These are phyloP conservation scores for Saturnispora halmiae DNA, from an alignment of 805 yeast genomes.

Conservation along the genomic window DNA sequence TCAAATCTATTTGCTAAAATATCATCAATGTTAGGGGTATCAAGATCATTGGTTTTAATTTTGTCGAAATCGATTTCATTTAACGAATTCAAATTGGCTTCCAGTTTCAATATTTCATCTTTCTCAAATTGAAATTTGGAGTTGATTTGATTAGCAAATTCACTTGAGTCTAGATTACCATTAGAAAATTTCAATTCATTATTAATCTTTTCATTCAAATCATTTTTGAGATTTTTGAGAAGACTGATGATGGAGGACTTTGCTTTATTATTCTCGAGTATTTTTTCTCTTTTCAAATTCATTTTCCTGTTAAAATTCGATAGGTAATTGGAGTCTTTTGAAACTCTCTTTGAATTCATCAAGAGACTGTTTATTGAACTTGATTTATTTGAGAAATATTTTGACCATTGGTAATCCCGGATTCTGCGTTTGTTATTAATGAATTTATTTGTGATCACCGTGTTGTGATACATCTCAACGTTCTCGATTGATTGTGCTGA, in stretches of 20 bases:
- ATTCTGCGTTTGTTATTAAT: constrained; percentile 34
- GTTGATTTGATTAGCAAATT: not conserved
- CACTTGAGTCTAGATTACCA: not conserved
- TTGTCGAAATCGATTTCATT: constrained; percentile 10
- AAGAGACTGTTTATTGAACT: constrained; percentile 26
- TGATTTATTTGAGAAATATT: constrained; percentile 37
- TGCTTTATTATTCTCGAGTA: constrained; percentile 13
- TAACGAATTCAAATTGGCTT: constrained; percentile 6
- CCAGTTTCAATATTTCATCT: constrained; percentile 1
- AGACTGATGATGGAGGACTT: not conserved
- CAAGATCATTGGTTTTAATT: not conserved
- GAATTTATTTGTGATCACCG: constrained; percentile 37
- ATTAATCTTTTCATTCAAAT: not conserved
- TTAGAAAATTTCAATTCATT: constrained; percentile 1
- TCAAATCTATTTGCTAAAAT: constrained; percentile 4
- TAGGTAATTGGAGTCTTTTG: constrained; percentile 9
- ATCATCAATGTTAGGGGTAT: not conserved
- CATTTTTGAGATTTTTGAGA: not conserved
- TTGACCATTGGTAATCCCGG: constrained; percentile 39
- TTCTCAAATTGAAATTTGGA: not conserved
- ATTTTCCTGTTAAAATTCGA: constrained; percentile 14
- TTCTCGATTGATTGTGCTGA: constrained; percentile 31
- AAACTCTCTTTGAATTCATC: constrained; percentile 1
- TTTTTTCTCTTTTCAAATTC: constrained; percentile 24
- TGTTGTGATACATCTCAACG: constrained; percentile 41